Evolutionary conservation across 2,329 filamentous ascomycete genomes (phyloP).

Genomic region (Phialophora expanda): DNA sequence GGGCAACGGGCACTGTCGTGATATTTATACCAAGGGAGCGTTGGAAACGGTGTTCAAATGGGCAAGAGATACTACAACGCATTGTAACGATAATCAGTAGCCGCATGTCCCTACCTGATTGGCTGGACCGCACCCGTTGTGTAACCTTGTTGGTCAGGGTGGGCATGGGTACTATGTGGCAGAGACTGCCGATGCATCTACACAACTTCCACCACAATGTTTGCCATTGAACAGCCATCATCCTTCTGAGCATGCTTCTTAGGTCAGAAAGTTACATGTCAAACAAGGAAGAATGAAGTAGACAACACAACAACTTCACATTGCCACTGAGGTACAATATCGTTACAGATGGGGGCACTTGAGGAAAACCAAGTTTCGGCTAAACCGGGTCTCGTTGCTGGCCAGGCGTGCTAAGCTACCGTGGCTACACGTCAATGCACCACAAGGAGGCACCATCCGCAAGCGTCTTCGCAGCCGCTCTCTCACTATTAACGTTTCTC

Average conservation of each 20-base stretch:
- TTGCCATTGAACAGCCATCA: not conserved
- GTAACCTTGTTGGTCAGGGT: not conserved
- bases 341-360: too few relatives aligned
- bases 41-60: not conserved
- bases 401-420: too few relatives aligned
- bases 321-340: too few relatives aligned
- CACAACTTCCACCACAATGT: not conserved
- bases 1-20: not conserved
- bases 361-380: too few relatives aligned
- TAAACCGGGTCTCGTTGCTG: too few relatives aligned
- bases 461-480: too few relatives aligned
- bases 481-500: not conserved
- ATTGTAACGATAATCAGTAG: not conserved
- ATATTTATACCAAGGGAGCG: not conserved
- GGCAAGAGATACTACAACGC: not conserved
- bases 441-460: too few relatives aligned
- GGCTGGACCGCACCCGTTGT: not conserved
- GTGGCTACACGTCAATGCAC: too few relatives aligned
- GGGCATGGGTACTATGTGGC: not conserved
- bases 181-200: too few relatives aligned
- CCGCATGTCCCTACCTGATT: not conserved
- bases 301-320: too few relatives aligned
- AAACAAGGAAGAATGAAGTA: not conserved
- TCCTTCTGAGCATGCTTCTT: not conserved
- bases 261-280: not conserved